Conservation (phyloP, 2,329 filamentous ascomycete genomes). For the Fusarium buxicola region DNA sequence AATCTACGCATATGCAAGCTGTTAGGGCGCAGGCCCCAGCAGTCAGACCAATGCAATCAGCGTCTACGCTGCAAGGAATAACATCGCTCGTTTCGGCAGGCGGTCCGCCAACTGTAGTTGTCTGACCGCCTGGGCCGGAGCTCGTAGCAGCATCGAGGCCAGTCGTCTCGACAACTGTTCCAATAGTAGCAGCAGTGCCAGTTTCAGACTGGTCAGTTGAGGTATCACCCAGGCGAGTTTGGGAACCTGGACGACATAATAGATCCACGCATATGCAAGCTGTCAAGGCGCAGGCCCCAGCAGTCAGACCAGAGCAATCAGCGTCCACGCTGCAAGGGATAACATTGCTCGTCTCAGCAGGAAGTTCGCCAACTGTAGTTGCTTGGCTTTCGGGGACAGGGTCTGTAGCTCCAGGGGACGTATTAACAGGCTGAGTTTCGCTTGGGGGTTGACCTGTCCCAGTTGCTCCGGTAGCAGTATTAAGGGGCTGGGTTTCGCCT, state of each 20-base stretch:
- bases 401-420: neutral
- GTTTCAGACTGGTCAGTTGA: neutral
- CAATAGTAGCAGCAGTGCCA: neutral
- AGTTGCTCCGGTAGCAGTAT: too few species aligned
- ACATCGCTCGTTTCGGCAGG: neutral
- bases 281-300: slow-evolving; percentile 4
- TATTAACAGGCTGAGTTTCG: neutral
- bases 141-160: neutral
- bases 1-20: slow-evolving; percentile 10
- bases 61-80: slow-evolving; percentile 6
- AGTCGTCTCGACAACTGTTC: too few species aligned
- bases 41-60: slow-evolving; percentile 9
- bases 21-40: slow-evolving; percentile 5
- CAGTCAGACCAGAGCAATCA: slow-evolving; percentile 9
- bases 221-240: too few species aligned
- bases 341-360: neutral
- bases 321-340: slow-evolving; percentile 7
- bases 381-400: neutral
- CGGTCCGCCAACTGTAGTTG: neutral
- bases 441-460: neutral
- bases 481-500: too few species aligned
- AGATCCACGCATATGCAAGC: slow-evolving; percentile 11
- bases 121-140: neutral
- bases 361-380: neutral
- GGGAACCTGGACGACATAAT: slow-evolving; percentile 9